phyloP scores from a whole-genome alignment of 208 protist species.

The Leishmania gerbilli region DNA sequence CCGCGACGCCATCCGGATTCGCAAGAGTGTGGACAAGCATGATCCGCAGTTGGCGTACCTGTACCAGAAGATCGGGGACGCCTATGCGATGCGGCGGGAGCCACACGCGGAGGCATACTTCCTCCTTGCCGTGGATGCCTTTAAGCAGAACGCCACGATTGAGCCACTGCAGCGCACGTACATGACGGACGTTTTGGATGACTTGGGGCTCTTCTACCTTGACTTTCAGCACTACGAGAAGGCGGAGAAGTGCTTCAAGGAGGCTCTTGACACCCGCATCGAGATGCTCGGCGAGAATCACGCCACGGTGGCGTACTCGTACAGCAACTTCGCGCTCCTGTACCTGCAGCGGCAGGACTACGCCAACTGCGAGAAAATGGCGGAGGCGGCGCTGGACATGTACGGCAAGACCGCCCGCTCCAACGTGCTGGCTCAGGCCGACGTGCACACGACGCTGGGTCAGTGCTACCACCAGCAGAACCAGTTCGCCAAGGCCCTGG shows the following conservation, averaged over 20 bases:
- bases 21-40: constrained; percentile 57
- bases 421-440: constrained; percentile 85
- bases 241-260: constrained; percentile 87
- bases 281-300: constrained; percentile 88
- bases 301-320: constrained; percentile 89
- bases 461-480: constrained; percentile 75
- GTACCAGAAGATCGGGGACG: constrained; percentile 89
- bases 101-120: constrained; percentile 89
- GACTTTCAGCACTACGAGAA: constrained; percentile 91
- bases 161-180: constrained; percentile 87
- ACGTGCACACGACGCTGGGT: constrained; percentile 83
- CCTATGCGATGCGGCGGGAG: constrained; percentile 80
- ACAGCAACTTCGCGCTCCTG: constrained; percentile 88
- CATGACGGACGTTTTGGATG: constrained; percentile 89
- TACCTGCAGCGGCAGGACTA: constrained; percentile 76
- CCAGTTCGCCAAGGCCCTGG: constrained; percentile 53
- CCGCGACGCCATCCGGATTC: constrained; percentile 74
- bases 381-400: constrained; percentile 73
- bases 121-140: constrained; percentile 78
- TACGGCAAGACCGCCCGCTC: constrained; percentile 85
- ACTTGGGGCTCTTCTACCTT: constrained; percentile 88
- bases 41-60: constrained; percentile 86
- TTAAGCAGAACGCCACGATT: constrained; percentile 71
- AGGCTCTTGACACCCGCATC: constrained; percentile 86
- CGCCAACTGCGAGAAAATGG: constrained; percentile 82